Evolutionary conservation across 257 asterid species (phyloP).

Genomic region (Verbena officinalis): DNA sequence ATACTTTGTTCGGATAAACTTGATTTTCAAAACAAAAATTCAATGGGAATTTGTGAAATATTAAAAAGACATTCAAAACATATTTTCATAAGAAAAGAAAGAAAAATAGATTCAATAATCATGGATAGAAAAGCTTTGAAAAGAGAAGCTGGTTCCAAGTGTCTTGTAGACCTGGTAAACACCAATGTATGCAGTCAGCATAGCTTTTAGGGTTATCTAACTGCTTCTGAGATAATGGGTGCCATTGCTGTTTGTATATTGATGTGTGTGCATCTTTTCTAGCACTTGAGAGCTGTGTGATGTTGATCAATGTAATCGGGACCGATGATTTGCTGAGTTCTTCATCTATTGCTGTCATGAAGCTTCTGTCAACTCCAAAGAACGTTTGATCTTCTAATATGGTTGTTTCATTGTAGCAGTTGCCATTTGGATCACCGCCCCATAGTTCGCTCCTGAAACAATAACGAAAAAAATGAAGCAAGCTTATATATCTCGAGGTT

Average conservation of each 20-base stretch:
- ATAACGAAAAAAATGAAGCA: too few species aligned
- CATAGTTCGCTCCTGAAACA: conserved; percentile 62
- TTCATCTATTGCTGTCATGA: conserved; percentile 45
- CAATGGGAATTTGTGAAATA: too few species aligned
- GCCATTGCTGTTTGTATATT: conserved; percentile 60
- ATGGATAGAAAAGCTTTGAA: conserved; percentile 67
- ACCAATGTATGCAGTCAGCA: conserved; percentile 93
- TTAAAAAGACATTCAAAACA: too few species aligned
- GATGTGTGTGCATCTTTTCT: conserved; percentile 84
- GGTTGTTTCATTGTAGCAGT: conserved; percentile 70
- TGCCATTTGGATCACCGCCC: conserved; percentile 60
- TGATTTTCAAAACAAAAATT: too few species aligned
- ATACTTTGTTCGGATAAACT: too few species aligned
- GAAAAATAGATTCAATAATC: not conserved
- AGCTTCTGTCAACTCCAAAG: conserved; percentile 51
- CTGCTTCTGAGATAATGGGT: conserved; percentile 47
- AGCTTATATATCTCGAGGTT: too few species aligned
- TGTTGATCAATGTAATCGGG: conserved; percentile 66
- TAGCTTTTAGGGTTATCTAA: conserved; percentile 52
- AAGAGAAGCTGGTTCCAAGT: conserved; percentile 80
- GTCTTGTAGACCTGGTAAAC: conserved; percentile 82
- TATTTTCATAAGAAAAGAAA: too few species aligned
- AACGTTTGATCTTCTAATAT: conserved; percentile 44
- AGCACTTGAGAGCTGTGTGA: conserved; percentile 59
- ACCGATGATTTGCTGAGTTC: conserved; percentile 47